Conservation (phyloP, 83 land plant genomes). For the Thuja plicata region DNA sequence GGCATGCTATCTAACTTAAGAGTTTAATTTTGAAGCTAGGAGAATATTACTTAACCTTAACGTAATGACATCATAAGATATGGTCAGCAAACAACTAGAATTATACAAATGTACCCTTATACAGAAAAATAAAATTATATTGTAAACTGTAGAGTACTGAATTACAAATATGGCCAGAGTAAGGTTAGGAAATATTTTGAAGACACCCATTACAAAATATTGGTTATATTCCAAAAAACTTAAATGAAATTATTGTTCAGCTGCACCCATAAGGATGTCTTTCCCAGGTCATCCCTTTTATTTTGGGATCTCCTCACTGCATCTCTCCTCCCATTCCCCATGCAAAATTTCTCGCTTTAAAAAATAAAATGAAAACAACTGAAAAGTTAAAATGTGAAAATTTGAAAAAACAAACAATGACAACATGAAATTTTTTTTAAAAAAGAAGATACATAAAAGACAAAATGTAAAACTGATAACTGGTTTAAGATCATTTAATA, state of each 20-base stretch:
- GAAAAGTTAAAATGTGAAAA: too few relatives aligned
- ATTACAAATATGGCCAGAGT: not conserved
- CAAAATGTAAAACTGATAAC: not conserved
- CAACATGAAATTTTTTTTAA: too few relatives aligned
- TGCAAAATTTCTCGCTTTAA: not conserved
- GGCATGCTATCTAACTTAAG: not conserved
- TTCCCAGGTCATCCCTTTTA: not conserved
- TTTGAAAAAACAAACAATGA: too few relatives aligned
- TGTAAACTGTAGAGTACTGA: not conserved
- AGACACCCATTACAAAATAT: not conserved
- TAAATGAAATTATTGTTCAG: too few relatives aligned
- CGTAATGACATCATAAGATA: not conserved
- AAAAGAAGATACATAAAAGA: not conserved
- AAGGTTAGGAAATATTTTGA: not conserved
- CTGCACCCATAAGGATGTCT: not conserved
- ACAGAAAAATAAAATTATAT: not conserved
- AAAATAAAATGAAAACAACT: too few relatives aligned
- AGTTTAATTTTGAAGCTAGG: not conserved
- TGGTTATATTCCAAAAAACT: not conserved
- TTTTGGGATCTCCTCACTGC: not conserved
- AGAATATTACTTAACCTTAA: not conserved
- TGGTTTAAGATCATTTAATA: not conserved
- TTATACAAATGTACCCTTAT: not conserved
- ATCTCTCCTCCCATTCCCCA: not conserved
- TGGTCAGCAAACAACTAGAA: not conserved